These are phyloP conservation scores for Dactylellina sp. DNA, from an alignment of 2,329 filamentous ascomycete species.

Conservation along the genomic window DNA sequence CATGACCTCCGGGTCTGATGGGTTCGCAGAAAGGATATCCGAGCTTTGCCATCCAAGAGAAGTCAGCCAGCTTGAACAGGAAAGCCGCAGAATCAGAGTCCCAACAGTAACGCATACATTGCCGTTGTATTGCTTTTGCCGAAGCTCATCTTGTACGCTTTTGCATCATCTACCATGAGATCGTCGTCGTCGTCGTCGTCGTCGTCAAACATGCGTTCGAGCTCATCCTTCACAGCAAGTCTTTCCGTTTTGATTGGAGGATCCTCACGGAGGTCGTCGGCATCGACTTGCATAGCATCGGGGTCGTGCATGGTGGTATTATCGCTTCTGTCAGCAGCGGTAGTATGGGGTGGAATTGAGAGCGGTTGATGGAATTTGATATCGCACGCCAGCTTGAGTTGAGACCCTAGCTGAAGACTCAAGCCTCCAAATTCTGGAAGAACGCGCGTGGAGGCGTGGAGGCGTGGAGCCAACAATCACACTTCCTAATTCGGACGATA, in stretches of 20 bases:
- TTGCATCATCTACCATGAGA: slow-evolving; percentile 33
- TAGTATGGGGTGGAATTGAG: too few relatives aligned
- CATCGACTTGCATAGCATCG: slow-evolving; percentile 44
- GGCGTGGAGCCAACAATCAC: slow-evolving; percentile 35
- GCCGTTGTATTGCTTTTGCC: slow-evolving; percentile 2
- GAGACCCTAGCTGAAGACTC: too few relatives aligned
- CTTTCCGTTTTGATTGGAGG: slow-evolving; percentile 16
- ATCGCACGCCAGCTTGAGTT: too few relatives aligned
- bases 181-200: slow-evolving; percentile 34
- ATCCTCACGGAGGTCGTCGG: not conserved
- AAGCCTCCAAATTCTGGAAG: too few relatives aligned
- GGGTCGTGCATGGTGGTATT: slow-evolving; percentile 45
- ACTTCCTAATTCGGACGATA: slow-evolving; percentile 43
- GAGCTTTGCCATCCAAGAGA: slow-evolving; percentile 22
- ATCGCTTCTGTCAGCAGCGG: slow-evolving; percentile 16
- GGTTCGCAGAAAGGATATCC: slow-evolving; percentile 38
- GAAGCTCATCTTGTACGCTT: slow-evolving; percentile 17
- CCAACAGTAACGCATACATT: slow-evolving; percentile 35
- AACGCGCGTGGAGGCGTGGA: slow-evolving; percentile 15
- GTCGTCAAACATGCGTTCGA: slow-evolving; percentile 50
- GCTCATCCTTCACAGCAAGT: slow-evolving; percentile 24
- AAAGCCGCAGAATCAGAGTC: not conserved
- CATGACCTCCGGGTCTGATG: slow-evolving; percentile 85
- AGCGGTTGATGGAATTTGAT: too few relatives aligned
- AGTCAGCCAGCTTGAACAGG: not conserved